phyloP scores from a whole-genome alignment of 2,329 filamentous ascomycete species.

The Cyphellophora europaea region DNA sequence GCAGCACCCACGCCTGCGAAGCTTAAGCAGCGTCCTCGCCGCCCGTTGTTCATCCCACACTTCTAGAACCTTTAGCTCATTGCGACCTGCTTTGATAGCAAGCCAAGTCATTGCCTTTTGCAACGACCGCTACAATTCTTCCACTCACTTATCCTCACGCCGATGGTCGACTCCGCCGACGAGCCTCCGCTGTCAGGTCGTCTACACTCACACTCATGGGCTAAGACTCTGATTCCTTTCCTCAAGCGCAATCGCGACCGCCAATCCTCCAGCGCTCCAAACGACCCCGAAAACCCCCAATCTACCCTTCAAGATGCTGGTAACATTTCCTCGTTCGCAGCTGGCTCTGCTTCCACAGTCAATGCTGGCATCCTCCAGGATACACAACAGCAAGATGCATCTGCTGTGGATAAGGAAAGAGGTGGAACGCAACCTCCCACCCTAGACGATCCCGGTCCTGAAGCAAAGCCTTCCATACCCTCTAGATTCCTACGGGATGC shows the following conservation, averaged over 20 bases:
- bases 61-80: conserved; percentile 4
- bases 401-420: conserved; percentile 37
- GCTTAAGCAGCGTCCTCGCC: neutral
- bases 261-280: conserved; percentile 35
- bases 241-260: no score
- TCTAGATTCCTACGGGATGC: conserved; percentile 43
- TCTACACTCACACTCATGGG: conserved; percentile 42
- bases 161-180: conserved; percentile 49
- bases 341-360: conserved; percentile 11
- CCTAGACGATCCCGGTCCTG: conserved; percentile 28
- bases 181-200: conserved; percentile 40
- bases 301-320: conserved; percentile 12
- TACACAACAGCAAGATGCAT: conserved; percentile 3
- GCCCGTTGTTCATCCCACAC: conserved; percentile 2
- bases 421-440: conserved; percentile 44
- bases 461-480: conserved; percentile 31
- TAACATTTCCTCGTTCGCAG: conserved; percentile 13
- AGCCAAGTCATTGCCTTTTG: conserved; percentile 9
- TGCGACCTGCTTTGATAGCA: conserved; percentile 15
- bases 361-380: conserved; percentile 4
- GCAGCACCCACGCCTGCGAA: neutral
- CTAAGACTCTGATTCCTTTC: no score
- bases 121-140: conserved; percentile 10
- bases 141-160: conserved; percentile 14
- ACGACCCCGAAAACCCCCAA: conserved; percentile 5